phyloP scores from a whole-genome alignment of 495 filamentous ascomycete genomes.

The Hypoxylon lienhwacheense region DNA sequence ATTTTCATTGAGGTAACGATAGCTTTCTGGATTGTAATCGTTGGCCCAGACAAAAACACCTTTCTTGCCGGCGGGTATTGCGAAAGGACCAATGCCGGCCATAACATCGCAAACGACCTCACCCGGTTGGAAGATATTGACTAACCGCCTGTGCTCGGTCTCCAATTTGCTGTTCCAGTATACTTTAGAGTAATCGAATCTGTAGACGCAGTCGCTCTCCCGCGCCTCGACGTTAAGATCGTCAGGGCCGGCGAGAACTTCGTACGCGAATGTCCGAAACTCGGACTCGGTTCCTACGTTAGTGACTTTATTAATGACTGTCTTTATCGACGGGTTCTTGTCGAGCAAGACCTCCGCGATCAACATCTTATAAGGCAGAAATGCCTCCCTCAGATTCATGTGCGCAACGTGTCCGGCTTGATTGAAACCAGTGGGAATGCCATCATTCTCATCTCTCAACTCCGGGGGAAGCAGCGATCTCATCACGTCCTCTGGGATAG shows the following conservation, averaged over 20 bases:
- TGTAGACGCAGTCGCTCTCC: conserved; percentile 64
- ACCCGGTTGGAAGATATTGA: conserved; percentile 74
- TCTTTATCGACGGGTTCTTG: conserved; percentile 76
- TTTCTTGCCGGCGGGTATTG: conserved; percentile 86
- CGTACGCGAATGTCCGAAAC: conserved; percentile 91
- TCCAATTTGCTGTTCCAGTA: conserved; percentile 96
- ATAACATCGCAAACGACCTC: conserved; percentile 96
- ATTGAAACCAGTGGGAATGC: conserved; percentile 84
- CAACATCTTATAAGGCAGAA: conserved; percentile 76
- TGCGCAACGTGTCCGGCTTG: conserved; percentile 90
- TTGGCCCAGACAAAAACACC: conserved; percentile 95
- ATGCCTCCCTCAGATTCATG: conserved; percentile 82
- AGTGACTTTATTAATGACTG: conserved; percentile 95
- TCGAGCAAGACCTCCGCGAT: conserved; percentile 83
- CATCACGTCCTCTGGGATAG: conserved; percentile 73
- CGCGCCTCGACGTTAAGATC: conserved; percentile 77
- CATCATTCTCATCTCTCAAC: conserved; percentile 58
- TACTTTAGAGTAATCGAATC: conserved; percentile 80
- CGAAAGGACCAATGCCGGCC: conserved; percentile 96
- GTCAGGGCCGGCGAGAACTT: conserved; percentile 78
- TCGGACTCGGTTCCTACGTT: conserved; percentile 80
- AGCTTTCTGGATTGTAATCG: conserved; percentile 92
- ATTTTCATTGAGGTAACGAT: conserved; percentile 66
- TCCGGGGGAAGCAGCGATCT: conserved; percentile 70
- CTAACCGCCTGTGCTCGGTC: conserved; percentile 81